These are phyloP conservation scores for Stephanocyclus meneghinianus DNA, from an alignment of 352 stramenopile genomes.

Conservation along the genomic window DNA sequence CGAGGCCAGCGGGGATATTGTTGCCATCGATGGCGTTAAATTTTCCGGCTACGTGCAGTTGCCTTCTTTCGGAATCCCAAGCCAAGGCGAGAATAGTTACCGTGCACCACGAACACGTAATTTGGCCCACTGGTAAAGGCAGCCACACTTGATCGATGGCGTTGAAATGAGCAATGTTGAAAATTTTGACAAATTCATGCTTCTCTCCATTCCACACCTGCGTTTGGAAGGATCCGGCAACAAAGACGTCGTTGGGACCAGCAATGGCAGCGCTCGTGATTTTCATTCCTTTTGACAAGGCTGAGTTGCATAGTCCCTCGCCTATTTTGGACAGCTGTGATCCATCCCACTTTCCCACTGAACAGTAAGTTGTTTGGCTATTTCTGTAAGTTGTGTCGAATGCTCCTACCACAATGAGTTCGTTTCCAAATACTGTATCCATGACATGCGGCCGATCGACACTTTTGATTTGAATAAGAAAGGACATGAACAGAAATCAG, in stretches of 20 bases:
- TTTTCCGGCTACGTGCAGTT: constrained; percentile 82
- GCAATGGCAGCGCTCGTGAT: constrained; percentile 84
- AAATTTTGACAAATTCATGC: constrained; percentile 86
- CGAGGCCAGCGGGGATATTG: constrained; percentile 78
- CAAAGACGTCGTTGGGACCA: constrained; percentile 83
- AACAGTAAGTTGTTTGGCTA: constrained; percentile 86
- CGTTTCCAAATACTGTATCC: constrained; percentile 51
- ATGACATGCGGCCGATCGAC: constrained; percentile 43
- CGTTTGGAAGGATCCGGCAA: constrained; percentile 85
- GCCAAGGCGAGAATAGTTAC: constrained; percentile 78
- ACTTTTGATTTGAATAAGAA: constrained; percentile 1
- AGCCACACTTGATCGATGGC: constrained; percentile 82
- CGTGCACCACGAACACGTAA: constrained; percentile 81
- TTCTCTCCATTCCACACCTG: constrained; percentile 86
- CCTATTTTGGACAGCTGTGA: constrained; percentile 84
- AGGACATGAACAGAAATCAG: not conserved
- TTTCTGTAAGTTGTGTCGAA: constrained; percentile 84
- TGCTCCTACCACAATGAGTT: constrained; percentile 82
- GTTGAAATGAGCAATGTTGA: constrained; percentile 86
- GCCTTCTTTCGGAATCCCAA: constrained; percentile 74
- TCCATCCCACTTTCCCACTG: constrained; percentile 83
- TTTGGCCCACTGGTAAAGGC: constrained; percentile 79
- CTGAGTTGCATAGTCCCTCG: constrained; percentile 85
- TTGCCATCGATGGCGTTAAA: constrained; percentile 83
- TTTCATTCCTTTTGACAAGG: constrained; percentile 82